Evolutionary conservation across 768 basidiomycete genomes (phyloP), one percentile per base, ranked within the genome.

Genomic region (Thelephora aurantiotincta): DNA sequence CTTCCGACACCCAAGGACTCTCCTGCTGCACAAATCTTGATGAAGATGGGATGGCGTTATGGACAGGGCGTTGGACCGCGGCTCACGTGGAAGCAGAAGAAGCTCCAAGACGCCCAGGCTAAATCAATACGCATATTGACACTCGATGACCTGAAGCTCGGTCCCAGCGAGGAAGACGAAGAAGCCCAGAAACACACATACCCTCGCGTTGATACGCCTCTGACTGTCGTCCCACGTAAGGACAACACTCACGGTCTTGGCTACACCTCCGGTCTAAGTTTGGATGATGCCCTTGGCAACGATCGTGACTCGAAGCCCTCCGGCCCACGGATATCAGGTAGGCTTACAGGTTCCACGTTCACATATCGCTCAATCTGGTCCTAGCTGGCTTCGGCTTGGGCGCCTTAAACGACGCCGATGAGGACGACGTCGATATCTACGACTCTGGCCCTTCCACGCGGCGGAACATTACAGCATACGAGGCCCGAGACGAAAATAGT

Each of bases 61-160:
- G 96, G 93, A 1, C 91, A 93, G 63, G 96, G 94, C 11, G 78
- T 98, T 16, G 96, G 94, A 0, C 91, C 93, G 3, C 76, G 94
- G 11, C 69, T 98, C 26, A 78, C 88, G 4, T 73, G 82, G 52
- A 72, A 77, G 33, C 79, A 87, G 57, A 78, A 84, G 38, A 78
- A 74, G 53, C 64, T 75, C 14, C 88, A 93, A 60, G 80, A 86
- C 59, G 61, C 72, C 11, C 75, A 75, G 49, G 61, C 55, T 23
- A 65, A 66, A 7, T 68, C 56, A 33, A 63, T 48, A 22, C 22
- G 22, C 33, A 63, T 48, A 46, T 57, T 41, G 45, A 54, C 59
- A 5, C 60, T 58, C 6, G 61, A 65, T 18, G 54, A 62, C 19
- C 56, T 68, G 2, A 58, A 65, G 6, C 59, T 56, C 36, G 58